These are phyloP conservation scores for Chytriomyces sp. DNA, from an alignment of 192 early-diverging fungal species.

Conservation along the genomic window DNA sequence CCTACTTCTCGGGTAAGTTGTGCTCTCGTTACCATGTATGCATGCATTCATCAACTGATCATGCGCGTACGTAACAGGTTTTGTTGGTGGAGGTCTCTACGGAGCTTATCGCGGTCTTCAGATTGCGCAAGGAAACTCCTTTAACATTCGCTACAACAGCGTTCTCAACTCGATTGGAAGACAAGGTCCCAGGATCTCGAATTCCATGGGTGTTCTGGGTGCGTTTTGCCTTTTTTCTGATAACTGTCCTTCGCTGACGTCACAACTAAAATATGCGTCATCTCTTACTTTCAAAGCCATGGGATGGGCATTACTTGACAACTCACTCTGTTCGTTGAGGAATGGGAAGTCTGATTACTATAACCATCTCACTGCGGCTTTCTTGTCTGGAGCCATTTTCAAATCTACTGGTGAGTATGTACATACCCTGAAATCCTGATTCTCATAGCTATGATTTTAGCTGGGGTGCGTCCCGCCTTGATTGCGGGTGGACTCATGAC, in stretches of 20 bases:
- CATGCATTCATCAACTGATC: not conserved
- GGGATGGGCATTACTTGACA: slow-evolving; percentile 53
- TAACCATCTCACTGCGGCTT: slow-evolving; percentile 59
- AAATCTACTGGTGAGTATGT: slow-evolving; percentile 53
- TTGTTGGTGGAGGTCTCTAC: slow-evolving; percentile 50
- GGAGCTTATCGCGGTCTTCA: slow-evolving; percentile 52
- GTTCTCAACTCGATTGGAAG: slow-evolving; percentile 53
- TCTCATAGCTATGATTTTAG: slow-evolving; percentile 13
- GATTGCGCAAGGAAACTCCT: slow-evolving; percentile 47
- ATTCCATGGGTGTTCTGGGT: slow-evolving; percentile 57
- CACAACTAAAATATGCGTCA: slow-evolving; percentile 4
- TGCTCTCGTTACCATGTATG: not conserved
- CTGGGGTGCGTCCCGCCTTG: slow-evolving; percentile 55
- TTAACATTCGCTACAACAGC: slow-evolving; percentile 55
- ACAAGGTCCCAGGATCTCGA: slow-evolving; percentile 58
- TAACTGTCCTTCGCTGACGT: not conserved
- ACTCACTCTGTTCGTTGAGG: slow-evolving; percentile 34
- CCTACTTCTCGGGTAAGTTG: slow-evolving; percentile 50
- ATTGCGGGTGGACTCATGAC: slow-evolving; percentile 50
- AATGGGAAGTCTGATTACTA: slow-evolving; percentile 50
- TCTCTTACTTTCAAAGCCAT: slow-evolving; percentile 35
- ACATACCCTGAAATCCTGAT: not conserved
- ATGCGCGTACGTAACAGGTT: not conserved
- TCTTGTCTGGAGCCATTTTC: slow-evolving; percentile 56
- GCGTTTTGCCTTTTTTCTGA: slow-evolving; percentile 8